Evolutionary conservation across 192 early-diverging fungal species (phyloP).

Genomic region (Dissophora ornata): DNA sequence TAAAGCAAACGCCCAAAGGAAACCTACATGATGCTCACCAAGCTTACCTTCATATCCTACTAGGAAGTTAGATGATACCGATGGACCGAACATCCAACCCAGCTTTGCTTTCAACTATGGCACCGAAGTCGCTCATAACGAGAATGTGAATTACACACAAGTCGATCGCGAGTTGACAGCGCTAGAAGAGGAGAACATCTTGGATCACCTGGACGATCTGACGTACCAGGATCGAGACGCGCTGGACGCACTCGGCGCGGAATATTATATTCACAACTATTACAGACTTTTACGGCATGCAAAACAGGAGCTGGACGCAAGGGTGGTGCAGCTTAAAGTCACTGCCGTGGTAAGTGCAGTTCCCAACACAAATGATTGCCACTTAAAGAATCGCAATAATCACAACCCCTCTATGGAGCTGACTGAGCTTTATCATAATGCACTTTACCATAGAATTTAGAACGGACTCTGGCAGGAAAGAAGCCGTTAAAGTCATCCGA

Average conservation of each 20-base stretch:
- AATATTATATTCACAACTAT: slow-evolving; percentile 32
- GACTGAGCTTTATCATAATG: background rate
- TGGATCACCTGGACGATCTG: slow-evolving; percentile 40
- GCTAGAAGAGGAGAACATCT: slow-evolving; percentile 42
- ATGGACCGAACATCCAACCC: background rate
- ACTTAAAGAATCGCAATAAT: too few species aligned
- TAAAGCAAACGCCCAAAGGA: background rate
- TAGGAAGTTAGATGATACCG: slow-evolving; percentile 3
- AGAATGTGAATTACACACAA: background rate
- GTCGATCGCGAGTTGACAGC: slow-evolving; percentile 17
- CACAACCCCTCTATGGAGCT: too few species aligned
- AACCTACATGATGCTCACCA: too few species aligned
- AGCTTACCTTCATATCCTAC: background rate
- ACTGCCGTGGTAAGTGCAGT: slow-evolving; percentile 35
- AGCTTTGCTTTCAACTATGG: slow-evolving; percentile 42
- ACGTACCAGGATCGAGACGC: slow-evolving; percentile 15
- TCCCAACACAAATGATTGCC: too few species aligned
- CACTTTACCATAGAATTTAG: slow-evolving; percentile 42
- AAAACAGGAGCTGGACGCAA: slow-evolving; percentile 24
- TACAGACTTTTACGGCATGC: slow-evolving; percentile 19
- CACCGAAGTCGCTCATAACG: slow-evolving; percentile 10
- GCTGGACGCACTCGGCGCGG: slow-evolving; percentile 23
- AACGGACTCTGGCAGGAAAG: slow-evolving; percentile 34
- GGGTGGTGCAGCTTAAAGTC: slow-evolving; percentile 39
- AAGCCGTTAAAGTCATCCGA: slow-evolving; percentile 43